Base-by-base conservation (phyloP, 1,284 basidiomycete genomes). In the Lentinula novae-zelandiae region DNA sequence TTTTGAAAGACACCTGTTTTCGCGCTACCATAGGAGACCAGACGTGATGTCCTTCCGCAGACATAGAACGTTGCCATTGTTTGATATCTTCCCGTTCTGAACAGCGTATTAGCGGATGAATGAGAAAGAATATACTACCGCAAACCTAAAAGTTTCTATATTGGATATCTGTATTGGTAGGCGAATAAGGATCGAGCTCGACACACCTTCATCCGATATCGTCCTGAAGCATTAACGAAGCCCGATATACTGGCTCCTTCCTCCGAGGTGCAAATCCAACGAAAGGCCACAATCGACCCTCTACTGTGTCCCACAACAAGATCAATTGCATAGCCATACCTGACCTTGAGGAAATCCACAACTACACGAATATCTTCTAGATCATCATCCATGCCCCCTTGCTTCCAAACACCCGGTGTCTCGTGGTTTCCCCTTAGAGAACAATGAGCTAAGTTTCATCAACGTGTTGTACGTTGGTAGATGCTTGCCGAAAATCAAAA, bases 401-500 rank as follows among this genome's bases (percentile, higher is more conserved):
- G 75, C 65, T 74, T 78, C 85, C 85, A 89, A 36, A 72, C 71
- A n/a, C 90, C 90, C 12, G 80, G 78, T 2, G 86, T 86, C 73
- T 93, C 90, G 69, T 89, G 84, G 72, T 85, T 89, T 13, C 89
- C 90, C 60, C 90, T 91, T 66, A 36, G 53, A 50, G 49, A 42
- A 49, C 58, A 36, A 40, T 46, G 38, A 57, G 54, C n/a, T 53
- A 34, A 44, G n/a, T 34, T 48, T 46, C 31, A 46, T 40, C 52
- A 55, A 36, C 53, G 22, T 51, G 55, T 65, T 60, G 62, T 27
- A 27, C 27, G 27, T 27, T 27, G 27, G 27, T 27, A 15, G 38
- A 53, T 53, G 72, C 82, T 60, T 66, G 90, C 90, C 91, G 81
- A 73, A 94, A 94, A 69, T 94, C 92, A 68, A 94, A 92, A 38